phyloP scores from a whole-genome alignment of 768 basidiomycete genomes.

The Boletellus emodensis region DNA sequence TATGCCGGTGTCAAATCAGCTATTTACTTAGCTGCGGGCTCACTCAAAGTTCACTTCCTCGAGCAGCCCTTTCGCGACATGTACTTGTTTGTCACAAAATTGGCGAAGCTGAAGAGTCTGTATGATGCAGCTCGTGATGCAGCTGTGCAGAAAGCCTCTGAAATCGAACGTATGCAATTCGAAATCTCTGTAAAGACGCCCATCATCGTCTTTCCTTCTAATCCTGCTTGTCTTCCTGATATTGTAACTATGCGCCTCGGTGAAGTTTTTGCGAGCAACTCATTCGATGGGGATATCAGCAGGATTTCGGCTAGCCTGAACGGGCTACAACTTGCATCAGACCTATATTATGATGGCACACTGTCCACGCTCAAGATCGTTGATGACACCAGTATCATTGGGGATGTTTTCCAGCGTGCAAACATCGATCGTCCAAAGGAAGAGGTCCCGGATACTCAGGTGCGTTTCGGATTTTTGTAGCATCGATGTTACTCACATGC shows the following conservation, averaged over 20 bases:
- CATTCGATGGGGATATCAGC: conserved; percentile 51
- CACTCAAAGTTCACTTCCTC: conserved; percentile 84
- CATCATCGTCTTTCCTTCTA: conserved; percentile 82
- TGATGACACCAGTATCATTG: conserved; percentile 77
- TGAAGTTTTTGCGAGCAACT: conserved; percentile 80
- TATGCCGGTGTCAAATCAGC: conserved; percentile 82
- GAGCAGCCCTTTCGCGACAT: conserved; percentile 89
- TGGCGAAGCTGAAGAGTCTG: conserved; percentile 87
- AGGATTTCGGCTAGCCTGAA: conserved; percentile 71
- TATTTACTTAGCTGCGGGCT: conserved; percentile 79
- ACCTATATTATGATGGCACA: conserved; percentile 46
- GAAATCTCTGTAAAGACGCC: conserved; percentile 88
- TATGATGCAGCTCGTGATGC: conserved; percentile 94
- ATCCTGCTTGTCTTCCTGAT: conserved; percentile 59
- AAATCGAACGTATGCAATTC: conserved; percentile 92
- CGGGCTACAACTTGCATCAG: conserved; percentile 82
- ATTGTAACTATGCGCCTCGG: conserved; percentile 79
- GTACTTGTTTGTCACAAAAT: conserved; percentile 75
- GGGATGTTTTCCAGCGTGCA: conserved; percentile 62
- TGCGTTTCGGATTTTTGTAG: conserved; percentile 29
- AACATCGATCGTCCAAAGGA: conserved; percentile 51
- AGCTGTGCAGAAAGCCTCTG: conserved; percentile 89
- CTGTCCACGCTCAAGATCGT: conserved; percentile 75
- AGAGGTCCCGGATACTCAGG: conserved; percentile 71
- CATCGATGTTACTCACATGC: conserved; percentile 5